phyloP scores from a whole-genome alignment of 2,329 filamentous ascomycete species.

The Bipolaris oryzae region DNA sequence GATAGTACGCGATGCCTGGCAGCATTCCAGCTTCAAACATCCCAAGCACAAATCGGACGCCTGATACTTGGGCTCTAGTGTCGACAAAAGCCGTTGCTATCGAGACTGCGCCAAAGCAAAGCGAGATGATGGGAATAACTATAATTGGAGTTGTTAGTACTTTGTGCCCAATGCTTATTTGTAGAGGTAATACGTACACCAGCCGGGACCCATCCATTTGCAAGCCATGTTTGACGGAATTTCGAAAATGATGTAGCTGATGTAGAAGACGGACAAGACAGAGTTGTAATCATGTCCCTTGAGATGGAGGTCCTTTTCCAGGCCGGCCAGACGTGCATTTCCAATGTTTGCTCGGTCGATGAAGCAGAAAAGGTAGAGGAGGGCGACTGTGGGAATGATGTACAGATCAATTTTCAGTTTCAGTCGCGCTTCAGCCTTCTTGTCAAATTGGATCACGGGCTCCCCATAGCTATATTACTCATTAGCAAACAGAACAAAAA shows the following conservation, averaged over 20 bases:
- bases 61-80: constrained; percentile 59
- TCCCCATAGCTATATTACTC: constrained; percentile 37
- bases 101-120: constrained; percentile 68
- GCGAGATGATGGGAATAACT: constrained; percentile 64
- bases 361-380: constrained; percentile 75
- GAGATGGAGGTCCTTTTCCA: constrained; percentile 67
- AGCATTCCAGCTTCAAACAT: constrained; percentile 76
- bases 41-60: constrained; percentile 68
- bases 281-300: constrained; percentile 71
- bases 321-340: constrained; percentile 70
- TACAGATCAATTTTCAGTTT: constrained; percentile 69
- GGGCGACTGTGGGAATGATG: constrained; percentile 68
- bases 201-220: constrained; percentile 74
- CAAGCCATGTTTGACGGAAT: constrained; percentile 72
- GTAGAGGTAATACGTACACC: constrained; percentile 51
- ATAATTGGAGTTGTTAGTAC: not conserved
- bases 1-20: constrained; percentile 75
- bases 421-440: constrained; percentile 62
- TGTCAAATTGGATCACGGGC: constrained; percentile 55
- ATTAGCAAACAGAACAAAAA: constrained; percentile 12
- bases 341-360: constrained; percentile 78
- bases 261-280: constrained; percentile 71
- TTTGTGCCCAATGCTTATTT: not conserved
- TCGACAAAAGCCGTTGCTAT: constrained; percentile 70
- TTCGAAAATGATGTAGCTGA: constrained; percentile 67